These are phyloP conservation scores for Starmerella riodocensis DNA, from an alignment of 805 yeast genomes.

Conservation along the genomic window DNA sequence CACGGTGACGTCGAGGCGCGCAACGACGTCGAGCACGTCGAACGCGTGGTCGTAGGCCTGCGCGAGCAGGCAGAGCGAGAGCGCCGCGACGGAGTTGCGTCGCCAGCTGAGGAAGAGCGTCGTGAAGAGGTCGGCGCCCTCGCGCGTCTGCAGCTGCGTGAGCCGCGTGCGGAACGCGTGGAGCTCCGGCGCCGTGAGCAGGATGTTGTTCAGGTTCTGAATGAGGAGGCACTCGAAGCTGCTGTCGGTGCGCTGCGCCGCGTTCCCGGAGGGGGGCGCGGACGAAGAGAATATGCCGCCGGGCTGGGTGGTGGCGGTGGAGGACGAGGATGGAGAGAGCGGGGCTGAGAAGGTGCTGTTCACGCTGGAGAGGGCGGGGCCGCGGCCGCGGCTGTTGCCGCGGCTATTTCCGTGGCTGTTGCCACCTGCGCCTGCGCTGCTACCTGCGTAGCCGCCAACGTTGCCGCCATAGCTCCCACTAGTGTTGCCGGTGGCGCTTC, in stretches of 20 bases:
- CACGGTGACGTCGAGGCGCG: slow-evolving; percentile 68
- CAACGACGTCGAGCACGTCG: slow-evolving; percentile 64
- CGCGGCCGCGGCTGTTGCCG: background rate
- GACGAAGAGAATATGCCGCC: no score
- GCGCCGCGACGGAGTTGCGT: slow-evolving; percentile 74
- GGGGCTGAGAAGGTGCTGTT: background rate
- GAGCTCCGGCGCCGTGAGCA: slow-evolving; percentile 77
- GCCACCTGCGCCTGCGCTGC: no score
- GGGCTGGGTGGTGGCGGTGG: background rate
- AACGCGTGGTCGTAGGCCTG: slow-evolving; percentile 82
- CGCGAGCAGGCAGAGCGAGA: slow-evolving; percentile 72
- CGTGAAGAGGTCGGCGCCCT: slow-evolving; percentile 59
- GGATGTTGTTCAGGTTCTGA: slow-evolving; percentile 73
- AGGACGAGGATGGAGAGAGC: background rate
- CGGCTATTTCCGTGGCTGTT: no score
- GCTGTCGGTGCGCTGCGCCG: slow-evolving; percentile 33
- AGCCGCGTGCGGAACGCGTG: slow-evolving; percentile 54
- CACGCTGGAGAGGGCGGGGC: background rate
- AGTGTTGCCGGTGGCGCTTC: no score
- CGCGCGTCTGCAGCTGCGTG: slow-evolving; percentile 42
- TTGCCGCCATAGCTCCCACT: no score
- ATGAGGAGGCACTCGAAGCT: slow-evolving; percentile 69
- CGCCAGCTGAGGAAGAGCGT: slow-evolving; percentile 83
- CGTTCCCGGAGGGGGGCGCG: no score
- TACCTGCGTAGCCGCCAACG: no score